Percentiles rank a stretch among this genome's conserved stretches.
Conservation (phyloP, 2,329 filamentous ascomycete species). For the Tricladium varicosporioides region DNA sequence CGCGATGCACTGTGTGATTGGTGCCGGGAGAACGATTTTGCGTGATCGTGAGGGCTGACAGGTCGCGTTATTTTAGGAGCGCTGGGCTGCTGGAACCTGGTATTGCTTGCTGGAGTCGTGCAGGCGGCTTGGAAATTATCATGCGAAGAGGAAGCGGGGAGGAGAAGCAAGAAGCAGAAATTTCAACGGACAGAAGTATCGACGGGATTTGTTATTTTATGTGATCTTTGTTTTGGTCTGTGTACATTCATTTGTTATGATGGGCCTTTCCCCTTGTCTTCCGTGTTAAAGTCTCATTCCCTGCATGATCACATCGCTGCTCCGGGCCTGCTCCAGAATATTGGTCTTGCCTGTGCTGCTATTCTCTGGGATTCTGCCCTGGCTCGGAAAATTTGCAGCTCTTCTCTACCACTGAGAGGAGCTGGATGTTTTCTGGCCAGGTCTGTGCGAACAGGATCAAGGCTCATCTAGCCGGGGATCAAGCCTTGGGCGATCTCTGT, state of each 20-base stretch:
- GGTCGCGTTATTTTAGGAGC: constrained; percentile 6
- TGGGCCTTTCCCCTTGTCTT: constrained; percentile 3
- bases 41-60: constrained; percentile 4
- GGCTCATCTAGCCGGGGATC: constrained; percentile 12
- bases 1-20: constrained; percentile 12
- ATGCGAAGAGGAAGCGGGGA: not conserved
- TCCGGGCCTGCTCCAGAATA: not conserved
- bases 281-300: constrained; percentile 4
- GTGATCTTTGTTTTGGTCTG: constrained; percentile 1
- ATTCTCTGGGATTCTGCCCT: not conserved
- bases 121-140: not conserved
- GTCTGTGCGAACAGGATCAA: constrained; percentile 16
- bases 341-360: not conserved
- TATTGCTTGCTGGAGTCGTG: not conserved
- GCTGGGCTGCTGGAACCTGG: not conserved
- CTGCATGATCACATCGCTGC: not conserved
- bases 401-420: not conserved
- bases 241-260: constrained; percentile 8
- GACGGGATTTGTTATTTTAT: not conserved
- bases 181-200: not conserved
- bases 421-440: not conserved
- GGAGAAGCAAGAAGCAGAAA: not conserved
- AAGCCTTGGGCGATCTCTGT: constrained; percentile 22
- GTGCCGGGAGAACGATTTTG: constrained; percentile 6
- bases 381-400: constrained; percentile 6